Base-by-base conservation (phyloP, 768 basidiomycete species). In the Scleroderma citrinum region DNA sequence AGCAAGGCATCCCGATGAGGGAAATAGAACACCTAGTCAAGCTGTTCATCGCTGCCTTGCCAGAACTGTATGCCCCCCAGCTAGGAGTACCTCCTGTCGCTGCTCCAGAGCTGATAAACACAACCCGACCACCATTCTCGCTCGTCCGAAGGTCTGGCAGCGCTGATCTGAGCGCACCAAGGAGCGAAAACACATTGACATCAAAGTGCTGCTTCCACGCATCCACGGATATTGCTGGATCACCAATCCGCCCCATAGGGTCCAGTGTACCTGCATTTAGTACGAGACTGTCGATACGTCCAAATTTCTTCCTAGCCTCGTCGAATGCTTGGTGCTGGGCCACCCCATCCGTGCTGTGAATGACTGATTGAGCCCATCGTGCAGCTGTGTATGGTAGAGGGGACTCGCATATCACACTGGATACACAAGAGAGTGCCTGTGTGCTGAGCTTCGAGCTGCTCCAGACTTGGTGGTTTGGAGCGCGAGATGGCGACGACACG, bases 41-140 rank as follows among this genome's bases (percentile, higher is more conserved):
- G 19, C 85, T 86, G 65, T 94, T 96, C 81, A 92, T 75, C 2
- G 91, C 92, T 1, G 94, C 92, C 65, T 97, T 94, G 49, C 78
- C 74, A 11, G 92, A 85, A 52, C 79, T 87, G 64, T 91, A 92
- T 0, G 87, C 78, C 1, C 81, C 90, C 90, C 89, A 95, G 3
- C 81, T 85, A 12, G 80, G 65, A 1, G 65, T 75, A 14, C 76
- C 78, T 44, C 83, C 82, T 14, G 77, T 74, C 8, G 92, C 86
- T 10, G 90, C 85, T 11, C 93, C 94, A 14, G 89, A 92, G 59
- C 88, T 92, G 36, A 94, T 76, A 53, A 95, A 84, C 23, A 96
- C 75, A 43, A 95, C 74, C 47, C 76, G 75, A 1, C 87, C 90
- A 19, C 78, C 78, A 7, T 65, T 50, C 7, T 73, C 51, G 46